Conservation (phyloP, 805 yeast genomes). For the Debaryomyces prosopidis region DNA sequence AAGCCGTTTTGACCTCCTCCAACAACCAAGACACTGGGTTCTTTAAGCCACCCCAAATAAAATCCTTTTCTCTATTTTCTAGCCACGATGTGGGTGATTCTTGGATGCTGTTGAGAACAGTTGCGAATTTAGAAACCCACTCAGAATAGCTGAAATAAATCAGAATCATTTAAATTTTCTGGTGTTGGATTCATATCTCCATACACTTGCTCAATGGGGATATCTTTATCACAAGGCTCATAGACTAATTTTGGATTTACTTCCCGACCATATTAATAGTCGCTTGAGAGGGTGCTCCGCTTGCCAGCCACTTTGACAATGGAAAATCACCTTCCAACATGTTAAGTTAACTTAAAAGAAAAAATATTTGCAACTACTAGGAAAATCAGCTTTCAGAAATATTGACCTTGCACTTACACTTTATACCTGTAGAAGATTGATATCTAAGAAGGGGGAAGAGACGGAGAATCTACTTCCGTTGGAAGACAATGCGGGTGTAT, state of each 20-base stretch:
- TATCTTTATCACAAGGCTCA: conserved; percentile 11
- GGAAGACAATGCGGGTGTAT: no score
- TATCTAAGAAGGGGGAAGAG: no score
- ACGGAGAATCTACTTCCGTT: no score
- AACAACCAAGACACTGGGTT: conserved; percentile 42
- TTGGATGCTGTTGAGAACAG: conserved; percentile 10
- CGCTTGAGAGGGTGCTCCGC: conserved; percentile 15
- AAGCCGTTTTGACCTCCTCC: conserved; percentile 51
- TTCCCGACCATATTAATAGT: conserved; percentile 13
- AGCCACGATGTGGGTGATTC: conserved; percentile 29
- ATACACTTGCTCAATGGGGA: conserved; percentile 12
- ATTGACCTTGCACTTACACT: no score
- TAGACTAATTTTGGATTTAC: conserved; percentile 15
- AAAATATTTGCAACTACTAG: no score
- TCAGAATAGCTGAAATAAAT: conserved; percentile 17
- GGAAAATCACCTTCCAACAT: no score
- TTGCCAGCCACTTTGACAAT: conserved; percentile 12
- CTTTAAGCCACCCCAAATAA: conserved; percentile 20
- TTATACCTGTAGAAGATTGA: no score
- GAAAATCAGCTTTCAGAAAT: no score
- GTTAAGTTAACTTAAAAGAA: no score
- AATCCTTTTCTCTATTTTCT: conserved; percentile 30
- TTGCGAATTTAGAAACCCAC: conserved; percentile 31
- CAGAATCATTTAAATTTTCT: conserved; percentile 20
- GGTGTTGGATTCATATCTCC: conserved; percentile 26